Evolutionary conservation across 1,284 basidiomycete species (phyloP).

Genomic region (Ustilago trichophora): DNA sequence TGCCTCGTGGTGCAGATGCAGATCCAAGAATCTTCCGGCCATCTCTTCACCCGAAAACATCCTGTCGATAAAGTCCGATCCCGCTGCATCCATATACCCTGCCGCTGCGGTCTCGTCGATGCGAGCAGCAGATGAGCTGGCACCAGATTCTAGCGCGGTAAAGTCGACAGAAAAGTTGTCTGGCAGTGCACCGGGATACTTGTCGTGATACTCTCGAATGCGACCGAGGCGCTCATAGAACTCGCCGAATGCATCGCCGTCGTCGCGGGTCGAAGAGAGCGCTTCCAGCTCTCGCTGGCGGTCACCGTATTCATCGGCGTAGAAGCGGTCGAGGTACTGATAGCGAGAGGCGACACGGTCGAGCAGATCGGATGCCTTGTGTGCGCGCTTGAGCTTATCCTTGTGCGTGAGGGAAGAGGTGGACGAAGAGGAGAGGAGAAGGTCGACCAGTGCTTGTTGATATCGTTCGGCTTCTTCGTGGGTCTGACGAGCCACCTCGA

Average conservation of each 20-base stretch:
- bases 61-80: conserved; percentile 55
- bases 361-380: conserved; percentile 85
- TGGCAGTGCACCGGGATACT: conserved; percentile 82
- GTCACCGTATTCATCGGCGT: conserved; percentile 68
- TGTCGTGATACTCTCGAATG: conserved; percentile 93
- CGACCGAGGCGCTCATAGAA: conserved; percentile 93
- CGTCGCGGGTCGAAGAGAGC: conserved; percentile 49
- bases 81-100: conserved; percentile 16
- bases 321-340: conserved; percentile 56
- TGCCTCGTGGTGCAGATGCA: conserved; percentile 85
- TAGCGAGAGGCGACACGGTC: conserved; percentile 79
- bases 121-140: conserved; percentile 12
- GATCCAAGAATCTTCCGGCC: conserved; percentile 91
- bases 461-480: conserved; percentile 96
- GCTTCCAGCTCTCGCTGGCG: conserved; percentile 69
- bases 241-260: conserved; percentile 49
- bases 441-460: conserved; percentile 71
- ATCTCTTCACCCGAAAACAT: conserved; percentile 81
- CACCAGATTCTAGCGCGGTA: conserved; percentile 45
- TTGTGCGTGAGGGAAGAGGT: conserved; percentile 65
- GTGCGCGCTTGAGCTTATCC: conserved; percentile 78
- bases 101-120: conserved; percentile 20
- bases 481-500: conserved; percentile 89
- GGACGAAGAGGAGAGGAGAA: conserved; percentile 67
- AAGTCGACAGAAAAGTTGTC: conserved; percentile 61